Conservation (phyloP, 176 grass and related monocot species). For the Coix lacrymajobi region DNA sequence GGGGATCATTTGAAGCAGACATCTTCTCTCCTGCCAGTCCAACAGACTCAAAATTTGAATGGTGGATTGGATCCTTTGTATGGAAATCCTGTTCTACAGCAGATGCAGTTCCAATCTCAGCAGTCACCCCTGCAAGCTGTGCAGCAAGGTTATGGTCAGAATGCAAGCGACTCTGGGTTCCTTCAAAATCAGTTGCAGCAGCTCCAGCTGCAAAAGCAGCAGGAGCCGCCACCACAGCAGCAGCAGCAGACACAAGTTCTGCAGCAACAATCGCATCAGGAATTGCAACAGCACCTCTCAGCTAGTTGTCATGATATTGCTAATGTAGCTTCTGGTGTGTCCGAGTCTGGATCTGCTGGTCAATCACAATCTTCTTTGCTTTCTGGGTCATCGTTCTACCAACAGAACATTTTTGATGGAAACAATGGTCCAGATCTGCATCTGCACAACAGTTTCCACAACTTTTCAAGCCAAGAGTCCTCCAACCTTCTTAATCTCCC, state of each 20-base stretch:
- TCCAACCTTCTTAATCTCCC: conserved; percentile 53
- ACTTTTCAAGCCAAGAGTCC: conserved; percentile 68
- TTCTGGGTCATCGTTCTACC: conserved; percentile 40
- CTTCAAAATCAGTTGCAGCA: conserved; percentile 69
- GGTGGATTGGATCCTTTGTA: conserved; percentile 48
- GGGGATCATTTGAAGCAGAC: conserved; percentile 68
- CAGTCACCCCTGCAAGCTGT: conserved; percentile 49
- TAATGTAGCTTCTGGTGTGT: conserved; percentile 44
- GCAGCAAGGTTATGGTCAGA: conserved; percentile 55
- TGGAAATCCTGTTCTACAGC: conserved; percentile 63
- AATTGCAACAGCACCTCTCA: conserved; percentile 44
- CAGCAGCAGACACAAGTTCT: conserved; percentile 36
- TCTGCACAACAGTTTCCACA: conserved; percentile 52
- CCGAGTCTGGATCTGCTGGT: conserved; percentile 40
- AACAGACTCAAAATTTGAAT: conserved; percentile 60
- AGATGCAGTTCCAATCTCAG: conserved; percentile 68
- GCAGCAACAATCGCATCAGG: conserved; percentile 32
- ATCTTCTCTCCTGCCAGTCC: conserved; percentile 46
- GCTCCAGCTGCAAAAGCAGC: conserved; percentile 34
- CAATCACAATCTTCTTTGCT: conserved; percentile 42
- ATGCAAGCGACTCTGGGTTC: conserved; percentile 34
- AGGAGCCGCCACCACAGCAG: not conserved
- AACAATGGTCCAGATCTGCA: conserved; percentile 44
- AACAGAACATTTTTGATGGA: conserved; percentile 49
- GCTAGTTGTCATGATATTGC: conserved; percentile 51